Evolutionary conservation across 108 stramenopile species (phyloP).

Genomic region (Cyclotella choctawhatcheeana): DNA sequence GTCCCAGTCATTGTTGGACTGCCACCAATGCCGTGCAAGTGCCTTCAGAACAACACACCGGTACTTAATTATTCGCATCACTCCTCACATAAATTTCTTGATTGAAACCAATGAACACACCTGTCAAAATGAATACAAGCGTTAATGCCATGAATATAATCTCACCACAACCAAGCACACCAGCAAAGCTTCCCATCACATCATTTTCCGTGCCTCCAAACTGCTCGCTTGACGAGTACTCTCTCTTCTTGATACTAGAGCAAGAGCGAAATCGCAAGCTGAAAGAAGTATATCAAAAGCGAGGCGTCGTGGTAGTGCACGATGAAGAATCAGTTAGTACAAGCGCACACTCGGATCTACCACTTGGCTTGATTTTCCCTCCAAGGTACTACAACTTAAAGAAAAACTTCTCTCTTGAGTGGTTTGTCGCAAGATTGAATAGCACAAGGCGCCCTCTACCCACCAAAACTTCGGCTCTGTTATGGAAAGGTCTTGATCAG

Average conservation of each 20-base stretch:
- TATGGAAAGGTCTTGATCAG: slow-evolving; percentile 17
- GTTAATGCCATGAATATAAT: neutral
- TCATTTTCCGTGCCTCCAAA: neutral
- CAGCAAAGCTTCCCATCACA: neutral
- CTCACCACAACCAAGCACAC: neutral
- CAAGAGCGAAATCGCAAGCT: slow-evolving; percentile 29
- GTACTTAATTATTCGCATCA: no score
- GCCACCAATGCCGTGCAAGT: no score
- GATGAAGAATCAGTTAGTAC: neutral
- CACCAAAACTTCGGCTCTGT: slow-evolving; percentile 1
- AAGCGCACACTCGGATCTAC: neutral
- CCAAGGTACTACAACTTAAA: slow-evolving; percentile 32
- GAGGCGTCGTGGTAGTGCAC: no score
- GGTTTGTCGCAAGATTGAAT: slow-evolving; percentile 5
- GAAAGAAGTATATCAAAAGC: slow-evolving; percentile 21
- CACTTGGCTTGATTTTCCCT: slow-evolving; percentile 12
- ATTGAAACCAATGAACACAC: neutral
- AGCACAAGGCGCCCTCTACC: neutral
- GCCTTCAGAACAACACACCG: no score
- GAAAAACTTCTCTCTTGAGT: slow-evolving; percentile 10
- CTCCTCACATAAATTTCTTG: no score
- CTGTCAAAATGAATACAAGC: neutral
- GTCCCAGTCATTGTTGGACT: no score
- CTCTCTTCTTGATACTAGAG: slow-evolving; percentile 24
- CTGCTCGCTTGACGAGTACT: slow-evolving; percentile 16